phyloP scores from a whole-genome alignment of 2,329 filamentous ascomycete species.

The Monilinia laxa region DNA sequence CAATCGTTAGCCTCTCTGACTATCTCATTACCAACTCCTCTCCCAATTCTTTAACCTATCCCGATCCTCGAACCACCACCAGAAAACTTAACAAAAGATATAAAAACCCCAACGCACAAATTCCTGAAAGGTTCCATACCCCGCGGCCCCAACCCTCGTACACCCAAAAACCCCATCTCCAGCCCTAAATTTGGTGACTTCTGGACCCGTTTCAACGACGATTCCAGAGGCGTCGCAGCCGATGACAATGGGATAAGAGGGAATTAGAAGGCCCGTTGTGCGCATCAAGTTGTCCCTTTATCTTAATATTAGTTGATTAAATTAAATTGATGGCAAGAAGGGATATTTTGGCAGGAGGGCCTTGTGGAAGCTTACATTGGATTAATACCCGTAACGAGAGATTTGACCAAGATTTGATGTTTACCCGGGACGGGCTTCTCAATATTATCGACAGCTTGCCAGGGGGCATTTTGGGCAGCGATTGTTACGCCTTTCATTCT shows the following conservation, averaged over 20 bases:
- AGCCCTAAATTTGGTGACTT: slow-evolving; percentile 38
- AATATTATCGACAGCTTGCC: slow-evolving; percentile 27
- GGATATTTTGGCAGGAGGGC: neutral
- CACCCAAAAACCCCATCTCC: slow-evolving; percentile 44
- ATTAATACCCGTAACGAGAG: slow-evolving; percentile 42
- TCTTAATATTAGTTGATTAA: neutral
- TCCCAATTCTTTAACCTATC: neutral
- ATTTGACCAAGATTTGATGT: slow-evolving; percentile 43
- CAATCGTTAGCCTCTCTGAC: slow-evolving; percentile 8
- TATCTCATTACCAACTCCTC: neutral
- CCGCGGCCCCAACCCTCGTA: slow-evolving; percentile 41
- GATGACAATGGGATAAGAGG: slow-evolving; percentile 42
- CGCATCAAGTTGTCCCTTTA: slow-evolving; percentile 41
- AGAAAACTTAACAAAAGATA: no score
- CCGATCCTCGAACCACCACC: neutral
- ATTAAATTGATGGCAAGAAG: neutral
- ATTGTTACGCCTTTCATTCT: slow-evolving; percentile 19
- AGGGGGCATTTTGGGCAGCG: neutral
- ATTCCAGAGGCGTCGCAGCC: slow-evolving; percentile 43
- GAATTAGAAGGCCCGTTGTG: slow-evolving; percentile 40
- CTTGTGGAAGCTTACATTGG: slow-evolving; percentile 40
- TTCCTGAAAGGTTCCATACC: slow-evolving; percentile 28
- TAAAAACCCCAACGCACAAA: neutral
- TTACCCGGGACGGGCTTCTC: slow-evolving; percentile 37
- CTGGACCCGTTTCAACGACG: slow-evolving; percentile 39